Conservation (phyloP, 345 rosid genomes). For the Brassica rapa region DNA sequence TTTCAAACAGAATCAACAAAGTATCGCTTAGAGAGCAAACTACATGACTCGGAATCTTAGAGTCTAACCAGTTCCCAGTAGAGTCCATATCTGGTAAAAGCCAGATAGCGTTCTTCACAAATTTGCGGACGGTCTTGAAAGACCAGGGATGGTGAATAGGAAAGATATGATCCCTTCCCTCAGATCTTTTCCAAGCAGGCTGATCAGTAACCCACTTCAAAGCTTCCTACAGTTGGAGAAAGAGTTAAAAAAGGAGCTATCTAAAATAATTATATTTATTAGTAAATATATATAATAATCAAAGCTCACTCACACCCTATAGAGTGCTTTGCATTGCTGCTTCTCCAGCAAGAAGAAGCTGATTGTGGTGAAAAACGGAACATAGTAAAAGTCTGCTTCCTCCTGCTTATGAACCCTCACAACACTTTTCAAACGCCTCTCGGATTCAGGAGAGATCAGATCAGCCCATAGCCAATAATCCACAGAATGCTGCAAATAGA, state of each 20-base stretch:
- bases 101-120: constrained; percentile 84
- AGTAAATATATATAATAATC: constrained; percentile 21
- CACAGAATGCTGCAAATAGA: constrained; percentile 68
- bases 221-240: constrained; percentile 63
- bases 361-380: constrained; percentile 88
- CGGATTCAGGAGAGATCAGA: constrained; percentile 73
- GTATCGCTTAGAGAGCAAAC: constrained; percentile 10
- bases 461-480: constrained; percentile 99
- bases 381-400: constrained; percentile 84
- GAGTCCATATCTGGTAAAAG: constrained; percentile 98
- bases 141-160: constrained; percentile 99
- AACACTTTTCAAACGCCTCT: constrained; percentile 76
- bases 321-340: constrained; percentile 86
- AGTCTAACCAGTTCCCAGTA: constrained; percentile 81
- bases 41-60: constrained; percentile 6
- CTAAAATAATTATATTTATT: not conserved
- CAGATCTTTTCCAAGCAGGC: constrained; percentile 94
- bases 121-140: constrained; percentile 87
- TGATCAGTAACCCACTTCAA: constrained; percentile 96
- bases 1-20: constrained; percentile 29
- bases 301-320: constrained; percentile 97
- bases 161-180: constrained; percentile 93
- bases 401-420: constrained; percentile 72
- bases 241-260: not conserved
- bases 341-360: constrained; percentile 94